Conservation (phyloP, 257 asterid genomes). For the Paulownia fortunei region DNA sequence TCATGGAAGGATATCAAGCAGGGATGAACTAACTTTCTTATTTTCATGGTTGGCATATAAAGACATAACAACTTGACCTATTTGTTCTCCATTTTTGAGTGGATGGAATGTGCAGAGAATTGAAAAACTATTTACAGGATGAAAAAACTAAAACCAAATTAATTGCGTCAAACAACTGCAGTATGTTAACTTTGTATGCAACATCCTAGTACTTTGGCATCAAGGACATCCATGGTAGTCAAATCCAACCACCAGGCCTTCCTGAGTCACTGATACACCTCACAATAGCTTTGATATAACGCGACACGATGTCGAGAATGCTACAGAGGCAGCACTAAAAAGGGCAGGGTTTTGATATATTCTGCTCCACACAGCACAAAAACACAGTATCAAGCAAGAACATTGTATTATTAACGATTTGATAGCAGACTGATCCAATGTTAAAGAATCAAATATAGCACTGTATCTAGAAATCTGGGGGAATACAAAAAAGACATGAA, state of each 20-base stretch:
- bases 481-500: neutral
- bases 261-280: conserved; percentile 30
- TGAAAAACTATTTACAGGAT: conserved; percentile 25
- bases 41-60: neutral
- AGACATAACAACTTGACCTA: neutral
- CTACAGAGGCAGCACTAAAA: conserved; percentile 78
- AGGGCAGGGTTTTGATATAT: conserved; percentile 96
- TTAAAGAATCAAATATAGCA: neutral
- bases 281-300: conserved; percentile 89
- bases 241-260: conserved; percentile 17
- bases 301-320: conserved; percentile 92
- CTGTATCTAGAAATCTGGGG: neutral
- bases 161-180: conserved; percentile 18
- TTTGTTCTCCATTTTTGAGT: neutral
- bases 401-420: neutral
- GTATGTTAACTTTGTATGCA: conserved; percentile 24
- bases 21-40: neutral
- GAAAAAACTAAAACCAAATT: conserved; percentile 7
- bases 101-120: neutral
- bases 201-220: conserved; percentile 6
- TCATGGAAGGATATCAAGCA: neutral
- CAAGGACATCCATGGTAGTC: conserved; percentile 21
- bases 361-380: conserved; percentile 45
- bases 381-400: conserved; percentile 11
- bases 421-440: neutral